Evolutionary conservation across 1,139 yeast genomes (phyloP), one percentile per base, ranked within the genome.

Genomic region (Zygosaccharomyces sapae): DNA sequence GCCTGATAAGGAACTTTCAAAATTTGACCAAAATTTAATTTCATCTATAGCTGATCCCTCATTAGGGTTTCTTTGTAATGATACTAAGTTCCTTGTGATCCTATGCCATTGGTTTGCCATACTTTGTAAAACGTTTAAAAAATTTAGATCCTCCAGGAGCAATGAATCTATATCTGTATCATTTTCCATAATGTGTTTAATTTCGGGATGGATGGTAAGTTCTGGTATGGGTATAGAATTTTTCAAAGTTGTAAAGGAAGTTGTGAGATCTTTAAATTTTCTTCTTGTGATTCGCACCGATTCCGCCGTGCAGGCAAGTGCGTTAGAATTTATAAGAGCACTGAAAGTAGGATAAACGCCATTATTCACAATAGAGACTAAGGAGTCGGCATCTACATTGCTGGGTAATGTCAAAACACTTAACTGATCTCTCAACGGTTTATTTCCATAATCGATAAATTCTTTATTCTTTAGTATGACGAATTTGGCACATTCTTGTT

Each of bases 21-120:
- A 73, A 0, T 88, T 78, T 18, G 72, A 70, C 97, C 97, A 90
- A 57, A 86, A 90, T 45, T 75, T 79, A 9, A 85, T 74, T 59
- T 90, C 97, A 46, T 86, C 92, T 0, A 70, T 57, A 0, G 89
- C 79, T 0, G 77, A 70, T 0, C 87, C 89, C 38, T 77, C 80
- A 1, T 67, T 54, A 0, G 86, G 80, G 29, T 75, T 75, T 46
- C 76, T 76, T 4, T 75, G 65, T 38, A 83, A 63, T 30, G 70
- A 69, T 0, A 90, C 77, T 6, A 87, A 69, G 1, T 73, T 66
- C 54, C 81, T 86, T 9, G 83, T 78, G 38, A 79, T 77, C 51
- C 73, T 76, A 20, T 83, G 77, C 97, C 97, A 89, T 7, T 71
- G 72, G 56, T 86, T 86, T 3, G 83, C 92, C 4, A 73, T 74